These are phyloP conservation scores for Tolypocladium paradoxum DNA, from an alignment of 2,329 filamentous ascomycete genomes.

Conservation along the genomic window DNA sequence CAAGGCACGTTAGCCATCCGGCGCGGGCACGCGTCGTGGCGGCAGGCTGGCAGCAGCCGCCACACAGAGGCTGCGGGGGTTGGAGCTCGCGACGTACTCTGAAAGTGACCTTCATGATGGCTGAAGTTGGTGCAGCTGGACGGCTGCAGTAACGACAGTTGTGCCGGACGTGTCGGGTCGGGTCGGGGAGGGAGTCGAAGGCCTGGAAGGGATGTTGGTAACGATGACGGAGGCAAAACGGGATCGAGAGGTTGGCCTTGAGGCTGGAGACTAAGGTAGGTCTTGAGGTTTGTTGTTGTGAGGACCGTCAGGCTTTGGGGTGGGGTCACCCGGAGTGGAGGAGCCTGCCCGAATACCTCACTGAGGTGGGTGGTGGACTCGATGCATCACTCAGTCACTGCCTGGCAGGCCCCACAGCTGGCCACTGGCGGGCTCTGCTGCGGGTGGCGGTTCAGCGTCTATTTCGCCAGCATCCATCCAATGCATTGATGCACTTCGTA, in stretches of 20 bases:
- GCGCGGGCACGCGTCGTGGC: not conserved
- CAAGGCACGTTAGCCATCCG: not conserved
- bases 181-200: not conserved
- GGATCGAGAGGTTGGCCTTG: not conserved
- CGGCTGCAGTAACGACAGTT: conserved; percentile 2
- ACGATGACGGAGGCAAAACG: conserved; percentile 6
- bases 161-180: not conserved
- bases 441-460: not conserved
- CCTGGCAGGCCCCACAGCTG: not conserved
- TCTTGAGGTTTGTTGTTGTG: no score
- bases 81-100: conserved; percentile 34
- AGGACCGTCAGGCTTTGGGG: conserved; percentile 2
- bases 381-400: conserved; percentile 1
- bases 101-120: conserved; percentile 59
- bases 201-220: not conserved
- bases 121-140: conserved; percentile 23
- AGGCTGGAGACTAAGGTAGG: conserved; percentile 5
- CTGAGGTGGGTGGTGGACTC: not conserved
- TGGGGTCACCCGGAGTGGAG: not conserved
- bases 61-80: not conserved
- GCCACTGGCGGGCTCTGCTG: not conserved
- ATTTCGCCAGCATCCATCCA: not conserved
- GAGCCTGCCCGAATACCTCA: no score
- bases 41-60: not conserved
- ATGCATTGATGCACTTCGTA: not conserved